Base-by-base conservation (phyloP, 257 asterid genomes). In the Agastache rugosa region DNA sequence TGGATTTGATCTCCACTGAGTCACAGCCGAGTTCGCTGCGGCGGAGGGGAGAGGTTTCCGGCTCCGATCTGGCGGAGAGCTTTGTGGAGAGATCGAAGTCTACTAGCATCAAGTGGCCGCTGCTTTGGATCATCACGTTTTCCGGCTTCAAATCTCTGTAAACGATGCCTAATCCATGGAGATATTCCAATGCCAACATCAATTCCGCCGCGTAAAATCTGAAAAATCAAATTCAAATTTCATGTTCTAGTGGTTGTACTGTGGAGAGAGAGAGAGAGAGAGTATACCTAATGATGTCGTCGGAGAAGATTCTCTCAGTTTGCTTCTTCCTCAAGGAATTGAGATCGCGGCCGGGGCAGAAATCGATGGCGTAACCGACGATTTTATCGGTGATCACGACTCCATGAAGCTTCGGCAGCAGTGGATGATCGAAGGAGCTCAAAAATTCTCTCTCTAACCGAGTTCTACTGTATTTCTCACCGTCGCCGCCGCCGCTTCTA, bases 121-220 rank as follows among this genome's bases (percentile, higher is more conserved):
- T 90, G 51, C 83, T 91, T 70, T 94, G 98, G 58, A 92, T 83
- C 98, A 92, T 87, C 74, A 94, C 96, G 50, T 94, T 94, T 41
- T 94, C 98, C 41, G 98, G 98, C 83, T 94, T 94, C 80, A 92
- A 83, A 83, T 94, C 97, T 83, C 97, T 83, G 81, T 92, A 92
- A 8, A 90, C 97, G 34, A 94, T 85, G 37, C 96, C 96, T 63
- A 80, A 73, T 59, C 86, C 84, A 70, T 94, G 98, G 37, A 94
- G 86, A 83, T 92, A 84, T 76, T 92, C 98, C 85, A 91, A 77
- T 22, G 93, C 96, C 53, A 94, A 31, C 50, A 94, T 92, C 82
- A 94, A 61, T 75, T 94, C 98, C 22, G 97, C 97, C 0, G 96
- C 97, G 72, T 94, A 94, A 79, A 94, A 94, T 77, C 97, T 94